These are phyloP conservation scores for Diplodia mutila DNA, from an alignment of 2,329 filamentous ascomycete genomes.

Conservation along the genomic window DNA sequence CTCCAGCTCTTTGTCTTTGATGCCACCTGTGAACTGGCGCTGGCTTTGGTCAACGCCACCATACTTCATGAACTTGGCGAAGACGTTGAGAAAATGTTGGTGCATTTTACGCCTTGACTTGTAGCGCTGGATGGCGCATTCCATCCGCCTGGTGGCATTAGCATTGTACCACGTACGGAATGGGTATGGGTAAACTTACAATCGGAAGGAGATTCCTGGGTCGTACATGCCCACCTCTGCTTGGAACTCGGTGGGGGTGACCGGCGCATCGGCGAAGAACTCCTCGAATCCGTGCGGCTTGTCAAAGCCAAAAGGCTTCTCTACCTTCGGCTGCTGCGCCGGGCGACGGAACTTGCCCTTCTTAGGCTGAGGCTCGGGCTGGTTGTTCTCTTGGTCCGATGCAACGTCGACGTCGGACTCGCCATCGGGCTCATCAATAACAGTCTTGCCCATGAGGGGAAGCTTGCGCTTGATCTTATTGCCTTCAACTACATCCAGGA, in stretches of 20 bases:
- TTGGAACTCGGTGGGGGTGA: constrained; percentile 70
- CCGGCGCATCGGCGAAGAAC: constrained; percentile 76
- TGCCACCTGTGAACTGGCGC: constrained; percentile 66
- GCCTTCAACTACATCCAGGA: constrained; percentile 48
- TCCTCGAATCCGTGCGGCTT: constrained; percentile 61
- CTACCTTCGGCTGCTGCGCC: constrained; percentile 8
- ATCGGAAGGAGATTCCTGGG: constrained; percentile 45
- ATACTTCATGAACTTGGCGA: constrained; percentile 79
- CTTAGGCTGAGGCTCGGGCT: constrained; percentile 15
- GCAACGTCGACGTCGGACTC: constrained; percentile 28
- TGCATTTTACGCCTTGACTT: constrained; percentile 76
- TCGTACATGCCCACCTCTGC: constrained; percentile 73
- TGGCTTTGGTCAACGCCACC: constrained; percentile 73
- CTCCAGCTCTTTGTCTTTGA: constrained; percentile 64
- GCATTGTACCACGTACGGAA: neutral
- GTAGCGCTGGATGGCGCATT: constrained; percentile 83
- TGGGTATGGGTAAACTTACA: constrained; percentile 45
- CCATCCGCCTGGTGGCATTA: constrained; percentile 61
- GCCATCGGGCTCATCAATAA: constrained; percentile 32
- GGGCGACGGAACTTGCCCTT: constrained; percentile 28
- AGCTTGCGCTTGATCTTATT: constrained; percentile 50
- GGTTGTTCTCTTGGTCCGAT: neutral
- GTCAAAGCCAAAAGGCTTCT: constrained; percentile 24
- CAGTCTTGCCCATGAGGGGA: constrained; percentile 41
- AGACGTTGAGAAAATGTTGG: constrained; percentile 63